phyloP scores from a whole-genome alignment of 441 rosid genomes.

The Adansonia gregorii region DNA sequence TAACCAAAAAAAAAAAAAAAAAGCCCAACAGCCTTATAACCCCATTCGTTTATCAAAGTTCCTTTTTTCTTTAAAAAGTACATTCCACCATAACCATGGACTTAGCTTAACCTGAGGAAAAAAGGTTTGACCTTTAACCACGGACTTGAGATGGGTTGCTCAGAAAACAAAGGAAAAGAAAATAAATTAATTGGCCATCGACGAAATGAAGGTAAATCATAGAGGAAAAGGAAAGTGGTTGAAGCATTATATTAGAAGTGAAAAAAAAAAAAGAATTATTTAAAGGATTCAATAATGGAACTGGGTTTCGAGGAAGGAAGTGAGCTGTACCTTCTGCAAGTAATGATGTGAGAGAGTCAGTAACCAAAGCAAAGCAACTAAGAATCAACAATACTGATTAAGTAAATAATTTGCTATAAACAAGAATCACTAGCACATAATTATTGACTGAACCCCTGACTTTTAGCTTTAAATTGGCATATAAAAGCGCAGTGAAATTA shows the following conservation, averaged over 20 bases:
- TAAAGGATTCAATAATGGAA: constrained; percentile 11
- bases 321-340: constrained; percentile 17
- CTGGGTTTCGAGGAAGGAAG: background rate
- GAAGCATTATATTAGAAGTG: background rate
- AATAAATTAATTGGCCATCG: background rate
- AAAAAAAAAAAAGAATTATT: background rate
- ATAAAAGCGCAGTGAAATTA: no score
- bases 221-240: background rate
- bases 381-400: constrained; percentile 13
- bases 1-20: background rate
- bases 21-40: background rate
- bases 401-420: background rate
- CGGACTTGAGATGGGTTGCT: constrained; percentile 13
- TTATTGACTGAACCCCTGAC: background rate
- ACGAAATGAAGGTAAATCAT: constrained; percentile 3
- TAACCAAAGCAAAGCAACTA: background rate
- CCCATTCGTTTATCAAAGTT: background rate
- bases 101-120: constrained; percentile 4
- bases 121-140: constrained; percentile 9
- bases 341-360: background rate
- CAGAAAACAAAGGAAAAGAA: background rate
- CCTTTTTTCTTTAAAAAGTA: background rate
- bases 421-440: background rate
- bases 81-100: background rate
- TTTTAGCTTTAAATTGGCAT: background rate